Percentiles rank a stretch among this genome's conserved stretches.
phyloP scores from a whole-genome alignment of 2,329 filamentous ascomycete genomes.

The Plenodomus lindquistii region DNA sequence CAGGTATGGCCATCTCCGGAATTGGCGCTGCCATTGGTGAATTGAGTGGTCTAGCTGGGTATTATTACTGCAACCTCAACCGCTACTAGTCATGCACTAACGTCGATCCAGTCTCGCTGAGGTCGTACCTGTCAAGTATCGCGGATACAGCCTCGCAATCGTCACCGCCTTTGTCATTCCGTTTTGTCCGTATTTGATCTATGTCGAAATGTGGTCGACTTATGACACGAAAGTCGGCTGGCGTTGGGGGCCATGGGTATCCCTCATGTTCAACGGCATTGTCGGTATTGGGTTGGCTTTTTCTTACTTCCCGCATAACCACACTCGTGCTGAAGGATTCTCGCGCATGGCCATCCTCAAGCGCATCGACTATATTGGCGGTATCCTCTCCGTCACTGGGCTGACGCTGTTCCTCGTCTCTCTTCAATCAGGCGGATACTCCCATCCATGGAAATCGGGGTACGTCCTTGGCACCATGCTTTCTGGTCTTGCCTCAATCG shows the following conservation, averaged over 20 bases:
- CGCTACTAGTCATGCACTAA: slow-evolving; percentile 6
- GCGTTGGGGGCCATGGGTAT: slow-evolving; percentile 43
- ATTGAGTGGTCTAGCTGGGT: slow-evolving; percentile 42
- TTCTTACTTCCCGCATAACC: slow-evolving; percentile 39
- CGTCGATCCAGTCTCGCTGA: slow-evolving; percentile 30
- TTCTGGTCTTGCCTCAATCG: slow-evolving; percentile 40
- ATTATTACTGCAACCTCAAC: slow-evolving; percentile 2
- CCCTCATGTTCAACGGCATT: slow-evolving; percentile 38
- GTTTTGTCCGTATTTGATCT: slow-evolving; percentile 40
- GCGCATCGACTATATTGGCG: slow-evolving; percentile 37
- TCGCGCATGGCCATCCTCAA: slow-evolving; percentile 35
- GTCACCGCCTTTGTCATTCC: slow-evolving; percentile 42
- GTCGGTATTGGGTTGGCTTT: slow-evolving; percentile 34
- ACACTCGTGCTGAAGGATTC: slow-evolving; percentile 38
- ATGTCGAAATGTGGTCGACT: slow-evolving; percentile 36
- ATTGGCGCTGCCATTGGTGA: slow-evolving; percentile 41
- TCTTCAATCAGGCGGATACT: slow-evolving; percentile 47
- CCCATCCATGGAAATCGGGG: slow-evolving; percentile 44
- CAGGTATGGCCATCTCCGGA: slow-evolving; percentile 9
- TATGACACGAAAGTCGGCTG: slow-evolving; percentile 29
- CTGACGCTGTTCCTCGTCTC: slow-evolving; percentile 44
- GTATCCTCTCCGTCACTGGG: slow-evolving; percentile 36
- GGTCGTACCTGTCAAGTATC: slow-evolving; percentile 39
- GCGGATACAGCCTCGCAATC: slow-evolving; percentile 38
- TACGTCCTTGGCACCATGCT: slow-evolving; percentile 45